These are phyloP conservation scores for Thalassiosira ordinaria DNA, from an alignment of 352 stramenopile species.

Conservation along the genomic window DNA sequence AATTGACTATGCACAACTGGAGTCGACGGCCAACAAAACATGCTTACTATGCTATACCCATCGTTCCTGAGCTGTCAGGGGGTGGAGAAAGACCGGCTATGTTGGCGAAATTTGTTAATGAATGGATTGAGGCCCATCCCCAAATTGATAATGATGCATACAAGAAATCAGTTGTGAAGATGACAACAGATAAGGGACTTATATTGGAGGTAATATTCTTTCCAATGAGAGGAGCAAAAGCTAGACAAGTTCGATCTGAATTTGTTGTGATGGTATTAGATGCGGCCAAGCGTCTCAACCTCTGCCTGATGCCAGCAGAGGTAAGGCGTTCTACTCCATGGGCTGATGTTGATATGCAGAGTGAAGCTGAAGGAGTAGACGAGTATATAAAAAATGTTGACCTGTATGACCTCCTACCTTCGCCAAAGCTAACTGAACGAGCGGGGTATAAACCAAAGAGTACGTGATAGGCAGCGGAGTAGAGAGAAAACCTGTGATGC, in stretches of 20 bases:
- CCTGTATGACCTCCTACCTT: background rate
- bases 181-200: background rate
- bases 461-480: too few relatives aligned
- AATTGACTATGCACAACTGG: background rate
- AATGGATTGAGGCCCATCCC: background rate
- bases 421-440: background rate
- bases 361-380: background rate
- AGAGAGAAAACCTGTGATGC: too few relatives aligned
- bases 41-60: background rate
- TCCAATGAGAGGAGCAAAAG: background rate
- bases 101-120: background rate
- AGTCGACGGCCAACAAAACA: background rate
- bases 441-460: background rate
- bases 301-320: constrained; percentile 16
- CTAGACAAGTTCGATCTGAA: constrained; percentile 3
- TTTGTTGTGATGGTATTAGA: constrained; percentile 12
- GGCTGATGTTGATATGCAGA: background rate
- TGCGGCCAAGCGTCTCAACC: background rate
- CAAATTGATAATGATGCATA: background rate
- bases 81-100: background rate
- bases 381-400: background rate
- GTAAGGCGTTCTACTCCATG: constrained; percentile 5
- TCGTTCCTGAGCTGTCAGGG: background rate
- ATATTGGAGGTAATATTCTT: background rate
- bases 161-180: background rate